Base-by-base conservation (phyloP, 495 filamentous ascomycete genomes). In the Tuber microsphaerosporum region DNA sequence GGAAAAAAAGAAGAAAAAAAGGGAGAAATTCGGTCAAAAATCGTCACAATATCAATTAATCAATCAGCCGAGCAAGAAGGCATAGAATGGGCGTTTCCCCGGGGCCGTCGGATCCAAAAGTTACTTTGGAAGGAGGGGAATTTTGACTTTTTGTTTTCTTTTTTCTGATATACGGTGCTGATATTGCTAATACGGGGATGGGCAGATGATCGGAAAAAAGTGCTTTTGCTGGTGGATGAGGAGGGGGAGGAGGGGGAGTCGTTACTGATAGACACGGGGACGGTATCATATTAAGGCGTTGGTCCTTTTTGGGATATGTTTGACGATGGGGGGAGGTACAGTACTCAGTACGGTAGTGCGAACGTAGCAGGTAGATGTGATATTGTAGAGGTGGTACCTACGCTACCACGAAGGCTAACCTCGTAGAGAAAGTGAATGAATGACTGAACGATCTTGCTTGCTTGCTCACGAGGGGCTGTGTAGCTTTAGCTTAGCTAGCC, bases 261-360 rank as follows among this genome's bases (percentile, higher is more conserved):
- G 2, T 48, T 48, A 22, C 45, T 8, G 45, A 65, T 31, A 31
- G 56, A 65, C 31, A 31, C 56, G 56, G 10, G 56, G 14, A 31
- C 26, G 56, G 56, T 31, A 6, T 31, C n/a, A 26, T 12, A 65
- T 26, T 65, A 65, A 31, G n/a, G 14, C 14, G 56, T n/a, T 31
- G n/a, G 56, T 65, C 26, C 26, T 31, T 31, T 65, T 65, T 31
- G 56, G 56, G 56, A 65, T 65, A 65, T 65, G n/a, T 65, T 65
- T 65, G 56, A 65, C 26, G 56, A 65, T 65, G 45, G 45, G 16
- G 45, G 17, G 45, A 19, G 42, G 42, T 43, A 43, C 14, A 46
- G 16, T n/a, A n/a, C n/a, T n/a, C n/a, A n/a, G n/a, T n/a, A n/a
- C n/a, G n/a, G n/a, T 46, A 31, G 56, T 26, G 56, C n/a, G 56